Evolutionary conservation across 192 early-diverging fungal species (phyloP), one percentile per base, ranked within the genome.

Genomic region (Spizellomyces sp.): DNA sequence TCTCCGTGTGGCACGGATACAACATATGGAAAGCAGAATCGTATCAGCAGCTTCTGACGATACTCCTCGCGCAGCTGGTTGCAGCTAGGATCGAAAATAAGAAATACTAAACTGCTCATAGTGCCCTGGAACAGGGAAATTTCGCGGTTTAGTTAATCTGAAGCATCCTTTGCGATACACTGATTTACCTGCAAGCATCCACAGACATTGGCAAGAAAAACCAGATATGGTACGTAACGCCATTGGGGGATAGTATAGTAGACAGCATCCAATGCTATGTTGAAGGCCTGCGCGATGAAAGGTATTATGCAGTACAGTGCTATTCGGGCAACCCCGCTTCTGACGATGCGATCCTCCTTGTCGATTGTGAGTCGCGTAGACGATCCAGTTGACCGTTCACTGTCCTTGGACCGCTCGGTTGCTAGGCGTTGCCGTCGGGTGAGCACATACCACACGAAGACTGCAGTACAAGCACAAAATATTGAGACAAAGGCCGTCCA

Each of bases 401-500:
- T 52, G 48, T 52, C 48, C 9, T n/a, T n/a, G 9, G 48, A 52
- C n/a, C 9, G n/a, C n/a, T 52, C 48, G 9, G 9, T 52, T 9
- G n/a, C n/a, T 9, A 52, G 48, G 9, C 48, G 48, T 52, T 52
- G 9, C 9, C 48, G 48, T 10, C 48, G 48, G 9, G n/a, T 52
- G 48, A 52, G 48, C 9, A 52, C 48, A n/a, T 9, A 10, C 48
- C 48, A 52, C 9, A 52, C 48, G 48, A 52, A 52, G 9, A n/a
- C 48, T 52, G 48, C 48, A 10, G 48, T 52, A n/a, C 48, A 9
- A 9, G 48, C 48, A 52, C 48, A 52, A n/a, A 52, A 52, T 10
- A 52, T n/a, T 9, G 48, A 52, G 48, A 52, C 48, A 52, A 52
- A 9, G 48, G 48, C 48, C n/a, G n/a, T 52, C 48, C 48, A 52